Evolutionary conservation across 192 early-diverging fungal species (phyloP).

Genomic region (Backusella circina): DNA sequence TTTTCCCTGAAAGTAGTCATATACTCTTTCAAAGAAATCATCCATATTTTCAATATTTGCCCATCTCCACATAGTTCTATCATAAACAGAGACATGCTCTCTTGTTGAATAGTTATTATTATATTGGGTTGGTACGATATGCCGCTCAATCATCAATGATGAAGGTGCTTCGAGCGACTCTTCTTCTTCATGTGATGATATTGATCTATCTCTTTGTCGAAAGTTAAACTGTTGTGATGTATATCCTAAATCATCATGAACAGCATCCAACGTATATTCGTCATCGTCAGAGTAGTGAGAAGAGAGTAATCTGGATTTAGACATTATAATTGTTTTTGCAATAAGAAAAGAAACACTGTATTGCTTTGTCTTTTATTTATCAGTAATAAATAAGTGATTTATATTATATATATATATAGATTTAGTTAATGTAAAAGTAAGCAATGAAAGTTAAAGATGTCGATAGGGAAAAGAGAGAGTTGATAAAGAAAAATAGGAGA

Average conservation of each 20-base stretch:
- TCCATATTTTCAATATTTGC: constrained; percentile 83
- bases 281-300: constrained; percentile 7
- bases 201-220: neutral
- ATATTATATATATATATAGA: too few species aligned
- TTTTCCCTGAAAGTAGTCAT: constrained; percentile 87
- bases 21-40: constrained; percentile 74
- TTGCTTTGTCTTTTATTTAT: neutral
- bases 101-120: constrained; percentile 23
- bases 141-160: neutral
- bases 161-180: neutral
- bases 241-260: neutral
- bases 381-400: too few species aligned
- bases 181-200: neutral
- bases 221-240: neutral
- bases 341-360: neutral
- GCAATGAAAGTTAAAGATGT: neutral
- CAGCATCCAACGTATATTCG: neutral
- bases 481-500: neutral
- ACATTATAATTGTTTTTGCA: neutral
- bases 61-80: constrained; percentile 79
- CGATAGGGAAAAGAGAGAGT: neutral
- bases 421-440: neutral
- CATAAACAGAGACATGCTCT: constrained; percentile 43
- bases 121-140: neutral
- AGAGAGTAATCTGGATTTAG: neutral